Percentiles rank a stretch among this genome's conserved stretches.
phyloP scores from a whole-genome alignment of 1,284 basidiomycete genomes.

The Dichomitus squalens region DNA sequence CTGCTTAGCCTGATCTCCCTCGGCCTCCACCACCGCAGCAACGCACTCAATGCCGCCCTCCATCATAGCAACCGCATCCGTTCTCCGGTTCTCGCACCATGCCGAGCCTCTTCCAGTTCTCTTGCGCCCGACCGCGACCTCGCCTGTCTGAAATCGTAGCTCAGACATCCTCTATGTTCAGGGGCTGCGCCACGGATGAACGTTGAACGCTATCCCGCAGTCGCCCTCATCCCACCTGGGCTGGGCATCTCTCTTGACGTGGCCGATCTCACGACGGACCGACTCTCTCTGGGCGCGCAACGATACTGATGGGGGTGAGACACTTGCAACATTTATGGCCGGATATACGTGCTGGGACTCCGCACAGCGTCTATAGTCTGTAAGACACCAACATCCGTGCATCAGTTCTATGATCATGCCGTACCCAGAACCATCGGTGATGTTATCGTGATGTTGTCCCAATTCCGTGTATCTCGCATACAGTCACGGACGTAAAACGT shows the following conservation, averaged over 20 bases:
- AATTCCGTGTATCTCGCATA: slow-evolving; percentile 4
- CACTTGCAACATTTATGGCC: too few species aligned
- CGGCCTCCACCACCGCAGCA: background rate
- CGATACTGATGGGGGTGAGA: too few species aligned
- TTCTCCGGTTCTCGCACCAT: background rate
- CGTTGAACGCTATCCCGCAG: background rate
- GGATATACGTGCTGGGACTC: too few species aligned
- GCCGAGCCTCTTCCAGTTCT: background rate
- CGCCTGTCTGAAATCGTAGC: too few species aligned
- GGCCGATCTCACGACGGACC: too few species aligned
- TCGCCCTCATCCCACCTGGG: background rate
- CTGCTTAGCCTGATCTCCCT: slow-evolving; percentile 10
- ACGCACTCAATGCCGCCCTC: background rate
- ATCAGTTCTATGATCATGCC: too few species aligned
- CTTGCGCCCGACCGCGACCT: background rate
- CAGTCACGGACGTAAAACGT: slow-evolving; percentile 12
- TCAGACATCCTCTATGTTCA: too few species aligned
- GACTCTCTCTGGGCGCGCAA: too few species aligned
- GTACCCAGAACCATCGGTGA: slow-evolving; percentile 9
- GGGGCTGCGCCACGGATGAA: too few species aligned
- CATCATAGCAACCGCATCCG: slow-evolving; percentile 15
- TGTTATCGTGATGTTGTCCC: slow-evolving; percentile 10
- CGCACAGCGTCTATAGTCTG: background rate
- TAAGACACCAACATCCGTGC: background rate
- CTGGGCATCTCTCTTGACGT: too few species aligned